These are phyloP conservation scores for Pneumocystis jirovecii DNA, from an alignment of 1,139 yeast species.

Conservation along the genomic window DNA sequence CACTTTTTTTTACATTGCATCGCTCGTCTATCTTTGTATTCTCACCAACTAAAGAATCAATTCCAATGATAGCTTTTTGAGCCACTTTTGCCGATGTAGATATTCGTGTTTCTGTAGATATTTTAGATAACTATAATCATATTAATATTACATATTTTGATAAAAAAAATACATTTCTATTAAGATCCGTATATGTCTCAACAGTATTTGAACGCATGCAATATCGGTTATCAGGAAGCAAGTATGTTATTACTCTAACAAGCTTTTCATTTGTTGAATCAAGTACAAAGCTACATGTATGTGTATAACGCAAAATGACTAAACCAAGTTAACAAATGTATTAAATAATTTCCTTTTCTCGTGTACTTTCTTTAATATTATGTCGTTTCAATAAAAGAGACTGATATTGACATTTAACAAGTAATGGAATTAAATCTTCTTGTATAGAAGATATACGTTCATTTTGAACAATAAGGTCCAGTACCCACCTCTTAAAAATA, in stretches of 20 bases:
- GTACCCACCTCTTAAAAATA: conserved; percentile 33
- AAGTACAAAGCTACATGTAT: not conserved
- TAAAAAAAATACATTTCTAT: conserved; percentile 4
- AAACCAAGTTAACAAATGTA: not conserved
- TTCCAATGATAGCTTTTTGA: conserved; percentile 65
- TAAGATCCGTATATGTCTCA: conserved; percentile 10
- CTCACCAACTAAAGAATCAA: conserved; percentile 63
- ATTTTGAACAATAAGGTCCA: conserved; percentile 8
- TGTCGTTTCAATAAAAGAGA: conserved; percentile 7
- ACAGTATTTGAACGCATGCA: conserved; percentile 11
- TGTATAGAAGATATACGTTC: conserved; percentile 8
- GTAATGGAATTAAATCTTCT: conserved; percentile 11
- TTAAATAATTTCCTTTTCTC: not conserved
- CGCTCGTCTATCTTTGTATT: conserved; percentile 51
- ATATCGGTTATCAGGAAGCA: conserved; percentile 3
- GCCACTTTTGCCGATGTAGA: conserved; percentile 17
- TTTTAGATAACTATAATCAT: not conserved
- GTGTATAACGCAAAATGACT: not conserved
- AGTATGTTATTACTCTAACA: conserved; percentile 1
- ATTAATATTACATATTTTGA: not conserved
- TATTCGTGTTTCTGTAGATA: not conserved
- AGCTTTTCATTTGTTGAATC: not conserved
- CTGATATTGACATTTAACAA: conserved; percentile 11
- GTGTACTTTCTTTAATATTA: conserved; percentile 1
- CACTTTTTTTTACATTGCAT: conserved; percentile 73